Percentiles rank a stretch among this genome's conserved stretches.
These are phyloP conservation scores for Cenchrus fungigraminus DNA, from an alignment of 176 grass and related monocot species.

Conservation along the genomic window DNA sequence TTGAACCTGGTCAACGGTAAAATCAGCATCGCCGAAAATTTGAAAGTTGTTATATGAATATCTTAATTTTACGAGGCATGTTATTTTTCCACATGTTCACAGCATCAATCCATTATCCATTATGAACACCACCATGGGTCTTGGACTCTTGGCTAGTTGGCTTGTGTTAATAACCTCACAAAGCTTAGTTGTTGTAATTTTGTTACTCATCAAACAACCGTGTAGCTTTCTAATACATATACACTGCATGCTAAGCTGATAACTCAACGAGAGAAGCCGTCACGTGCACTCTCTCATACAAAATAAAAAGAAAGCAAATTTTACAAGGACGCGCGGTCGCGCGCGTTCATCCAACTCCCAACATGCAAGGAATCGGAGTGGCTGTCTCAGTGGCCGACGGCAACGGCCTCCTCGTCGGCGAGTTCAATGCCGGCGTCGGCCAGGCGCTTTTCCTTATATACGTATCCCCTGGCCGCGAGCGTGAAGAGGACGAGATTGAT, in stretches of 20 bases:
- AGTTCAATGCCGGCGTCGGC: conserved; percentile 58
- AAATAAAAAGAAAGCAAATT: neutral
- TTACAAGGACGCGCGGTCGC: neutral
- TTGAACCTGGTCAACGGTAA: no score
- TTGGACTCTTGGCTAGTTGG: no score
- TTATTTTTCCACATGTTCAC: no score
- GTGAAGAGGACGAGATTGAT: conserved; percentile 59
- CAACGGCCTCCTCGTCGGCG: conserved; percentile 57
- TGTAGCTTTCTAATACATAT: neutral
- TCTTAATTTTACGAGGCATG: no score
- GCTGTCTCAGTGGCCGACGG: conserved; percentile 38
- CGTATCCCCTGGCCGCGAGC: conserved; percentile 58
- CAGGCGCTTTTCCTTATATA: conserved; percentile 87
- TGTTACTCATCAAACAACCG: neutral
- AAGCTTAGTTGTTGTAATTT: neutral
- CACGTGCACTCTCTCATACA: neutral
- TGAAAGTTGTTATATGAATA: no score
- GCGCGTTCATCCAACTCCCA: neutral
- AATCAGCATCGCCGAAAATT: no score
- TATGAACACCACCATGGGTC: no score
- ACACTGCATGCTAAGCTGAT: neutral
- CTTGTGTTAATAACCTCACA: neutral
- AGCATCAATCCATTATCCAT: no score
- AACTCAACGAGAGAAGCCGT: neutral
- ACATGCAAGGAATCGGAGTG: neutral